These are phyloP conservation scores for Leptodontidium sp. DNA, from an alignment of 2,329 filamentous ascomycete genomes.

Conservation along the genomic window DNA sequence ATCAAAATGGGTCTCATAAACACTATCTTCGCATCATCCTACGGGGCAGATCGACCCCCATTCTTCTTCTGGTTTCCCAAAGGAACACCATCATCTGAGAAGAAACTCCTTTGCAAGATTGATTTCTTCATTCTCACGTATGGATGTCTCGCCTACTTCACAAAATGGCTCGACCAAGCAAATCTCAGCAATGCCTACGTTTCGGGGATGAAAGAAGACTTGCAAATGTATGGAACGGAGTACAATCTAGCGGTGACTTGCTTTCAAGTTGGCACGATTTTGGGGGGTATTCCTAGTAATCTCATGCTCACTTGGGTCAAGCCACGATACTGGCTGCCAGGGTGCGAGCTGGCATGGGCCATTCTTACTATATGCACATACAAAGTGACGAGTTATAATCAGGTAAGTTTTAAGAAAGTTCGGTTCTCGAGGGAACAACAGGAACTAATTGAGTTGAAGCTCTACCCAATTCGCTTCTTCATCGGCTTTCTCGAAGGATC, in stretches of 20 bases:
- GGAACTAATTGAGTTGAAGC: constrained; percentile 28
- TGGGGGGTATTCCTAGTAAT: constrained; percentile 31
- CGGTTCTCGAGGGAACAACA: not conserved
- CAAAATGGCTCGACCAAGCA: constrained; percentile 53
- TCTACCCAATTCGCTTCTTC: constrained; percentile 44
- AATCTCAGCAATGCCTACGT: constrained; percentile 41
- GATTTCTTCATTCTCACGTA: constrained; percentile 30
- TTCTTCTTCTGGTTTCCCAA: too few species aligned
- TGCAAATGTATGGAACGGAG: constrained; percentile 59
- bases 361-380: constrained; percentile 25
- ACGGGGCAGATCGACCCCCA: too few species aligned
- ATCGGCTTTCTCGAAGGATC: constrained; percentile 35
- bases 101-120: constrained; percentile 19
- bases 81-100: too few species aligned
- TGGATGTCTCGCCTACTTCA: constrained; percentile 52
- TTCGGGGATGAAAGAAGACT: constrained; percentile 49
- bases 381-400: constrained; percentile 18
- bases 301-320: constrained; percentile 28
- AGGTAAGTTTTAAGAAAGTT: constrained; percentile 2
- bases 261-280: constrained; percentile 54
- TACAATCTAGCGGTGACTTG: constrained; percentile 59
- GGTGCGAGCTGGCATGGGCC: constrained; percentile 24
- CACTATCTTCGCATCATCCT: too few species aligned
- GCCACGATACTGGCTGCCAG: constrained; percentile 38
- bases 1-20: too few species aligned